phyloP scores from a whole-genome alignment of 164 flowering plant species.

The grape (Vitis vinifera) region ASM3070453v1 NC_081811.1:23062001-23062500 shows the following conservation, averaged over 20 bases:
- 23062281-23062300: too few relatives aligned
- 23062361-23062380: too few relatives aligned
- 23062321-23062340: too few relatives aligned
- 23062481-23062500: too few relatives aligned
- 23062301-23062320: too few relatives aligned
- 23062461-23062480: too few relatives aligned
- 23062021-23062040: not conserved
- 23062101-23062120: not conserved
- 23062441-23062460: too few relatives aligned
- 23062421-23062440: too few relatives aligned
- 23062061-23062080: not conserved
- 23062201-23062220: not conserved
- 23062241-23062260: conserved; percentile 13
- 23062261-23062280: too few relatives aligned
- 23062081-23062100: not conserved
- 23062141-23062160: conserved; percentile 6
- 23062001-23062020: conserved; percentile 15
- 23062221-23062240: conserved; percentile 21
- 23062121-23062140: conserved; percentile 9
- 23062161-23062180: conserved; percentile 12
- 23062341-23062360: too few relatives aligned
- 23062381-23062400: too few relatives aligned
- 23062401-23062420: too few relatives aligned
- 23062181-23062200: conserved; percentile 3
- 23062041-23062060: not conserved